Base-by-base conservation (phyloP, 2,329 filamentous ascomycete species). In the Aspergillus chevalieri region DNA sequence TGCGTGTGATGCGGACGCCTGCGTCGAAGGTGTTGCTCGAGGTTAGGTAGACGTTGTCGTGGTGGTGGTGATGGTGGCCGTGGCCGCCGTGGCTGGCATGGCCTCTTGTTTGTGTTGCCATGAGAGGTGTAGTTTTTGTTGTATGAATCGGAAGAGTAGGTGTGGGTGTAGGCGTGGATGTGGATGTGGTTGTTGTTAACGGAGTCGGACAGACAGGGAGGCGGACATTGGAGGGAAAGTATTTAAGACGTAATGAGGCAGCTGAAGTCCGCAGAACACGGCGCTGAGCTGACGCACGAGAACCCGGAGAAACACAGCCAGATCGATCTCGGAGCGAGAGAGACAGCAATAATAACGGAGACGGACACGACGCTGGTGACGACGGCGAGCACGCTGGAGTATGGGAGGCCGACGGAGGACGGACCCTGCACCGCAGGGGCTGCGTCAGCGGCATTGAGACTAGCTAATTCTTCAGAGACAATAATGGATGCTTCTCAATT, bases 11-110 rank as follows among this genome's bases (percentile, higher is more conserved):
- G 62, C 90, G 85, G 61, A 95, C 94, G 57, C 89, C 89, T 45
- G 93, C 90, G 71, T 98, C 93, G 58, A 87, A 86, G 72, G 89
- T 93, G 73, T 95, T 89, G 55, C 78, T 78, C 6, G 87, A 92
- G 3, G 83, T 86, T 45, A 95, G 78, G 66, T 89, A 93, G 39
- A 83, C 81, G 71, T 89, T 93, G 71, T 95, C 89, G 68, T 93
- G 87, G 65, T 90, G 87, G 54, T 79, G 77, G 66, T 88, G 83
- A 61, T 87, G 83, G 52, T 75, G 73, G 59, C 82, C 81, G 57
- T 84, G 79, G 55, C 79, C 77, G 54, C 69, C 67, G 55, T 81
- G 78, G 47, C 65, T 58, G 52, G 60, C 60, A 55, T 72, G 70
- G 55, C 67, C 67, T 57, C 77, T 69, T 21, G 69, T 73, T 60